These are phyloP conservation scores for Herpetomonas tarakana DNA, from an alignment of 208 protist genomes.

Conservation along the genomic window DNA sequence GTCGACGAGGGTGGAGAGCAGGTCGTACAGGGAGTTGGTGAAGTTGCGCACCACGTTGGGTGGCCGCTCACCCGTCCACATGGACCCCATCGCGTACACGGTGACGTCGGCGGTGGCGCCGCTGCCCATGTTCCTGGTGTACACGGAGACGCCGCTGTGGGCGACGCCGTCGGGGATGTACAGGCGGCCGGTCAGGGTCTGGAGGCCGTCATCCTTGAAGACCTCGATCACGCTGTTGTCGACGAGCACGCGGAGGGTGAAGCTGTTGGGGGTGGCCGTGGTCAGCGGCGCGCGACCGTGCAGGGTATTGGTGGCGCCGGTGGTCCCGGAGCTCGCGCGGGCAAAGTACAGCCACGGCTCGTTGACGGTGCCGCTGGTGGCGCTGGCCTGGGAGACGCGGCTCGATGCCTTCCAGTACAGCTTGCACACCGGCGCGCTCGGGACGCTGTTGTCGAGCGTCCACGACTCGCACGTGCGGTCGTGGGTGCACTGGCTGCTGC, in stretches of 20 bases:
- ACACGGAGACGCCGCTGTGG: constrained; percentile 26
- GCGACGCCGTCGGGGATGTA: constrained; percentile 21
- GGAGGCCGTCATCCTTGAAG: constrained; percentile 39
- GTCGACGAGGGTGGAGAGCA: constrained; percentile 15
- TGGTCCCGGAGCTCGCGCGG: constrained; percentile 27
- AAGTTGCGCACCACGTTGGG: constrained; percentile 11
- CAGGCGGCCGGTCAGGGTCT: constrained; percentile 31
- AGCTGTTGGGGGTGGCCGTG: constrained; percentile 15
- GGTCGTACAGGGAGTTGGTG: constrained; percentile 26
- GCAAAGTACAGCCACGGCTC: constrained; percentile 27
- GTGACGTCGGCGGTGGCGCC: constrained; percentile 23
- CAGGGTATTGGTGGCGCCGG: constrained; percentile 20
- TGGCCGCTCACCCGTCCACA: constrained; percentile 13
- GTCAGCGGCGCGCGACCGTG: constrained; percentile 31
- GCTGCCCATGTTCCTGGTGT: constrained; percentile 25
- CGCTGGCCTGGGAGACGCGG: too few species aligned
- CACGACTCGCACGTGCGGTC: too few species aligned
- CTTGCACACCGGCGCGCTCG: too few species aligned
- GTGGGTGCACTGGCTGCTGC: too few species aligned
- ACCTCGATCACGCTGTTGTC: constrained; percentile 42
- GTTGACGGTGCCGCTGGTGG: constrained; percentile 29
- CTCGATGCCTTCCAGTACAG: too few species aligned
- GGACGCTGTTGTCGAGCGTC: too few species aligned
- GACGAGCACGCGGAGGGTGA: constrained; percentile 30
- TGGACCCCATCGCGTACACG: constrained; percentile 29